phyloP scores from a whole-genome alignment of 768 basidiomycete species.

The Tricholoma terreum region DNA sequence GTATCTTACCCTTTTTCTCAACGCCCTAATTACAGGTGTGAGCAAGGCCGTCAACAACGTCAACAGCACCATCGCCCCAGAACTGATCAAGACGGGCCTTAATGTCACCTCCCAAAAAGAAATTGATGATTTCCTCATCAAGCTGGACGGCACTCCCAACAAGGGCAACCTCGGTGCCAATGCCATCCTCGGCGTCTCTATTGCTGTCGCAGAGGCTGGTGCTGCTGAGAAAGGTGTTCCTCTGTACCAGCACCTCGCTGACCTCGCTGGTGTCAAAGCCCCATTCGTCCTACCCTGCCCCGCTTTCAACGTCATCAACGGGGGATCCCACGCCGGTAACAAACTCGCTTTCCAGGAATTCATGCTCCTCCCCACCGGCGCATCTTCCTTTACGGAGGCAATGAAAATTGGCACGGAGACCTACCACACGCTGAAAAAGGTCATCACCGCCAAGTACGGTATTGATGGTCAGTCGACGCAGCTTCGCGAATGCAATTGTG shows the following conservation, averaged over 20 bases:
- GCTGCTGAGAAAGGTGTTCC: slow-evolving; percentile 95
- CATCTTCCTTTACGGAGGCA: slow-evolving; percentile 88
- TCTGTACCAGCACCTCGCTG: slow-evolving; percentile 94
- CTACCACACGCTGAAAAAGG: slow-evolving; percentile 97
- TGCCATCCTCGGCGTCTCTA: slow-evolving; percentile 97
- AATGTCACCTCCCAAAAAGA: slow-evolving; percentile 90
- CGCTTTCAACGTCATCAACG: slow-evolving; percentile 99
- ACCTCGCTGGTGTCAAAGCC: slow-evolving; percentile 91
- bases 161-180: slow-evolving; percentile 99
- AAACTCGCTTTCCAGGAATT: slow-evolving; percentile 99
- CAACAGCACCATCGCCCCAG: slow-evolving; percentile 87
- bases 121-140: slow-evolving; percentile 97
- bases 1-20: slow-evolving; percentile 5
- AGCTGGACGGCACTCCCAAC: slow-evolving; percentile 95
- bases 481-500: slow-evolving; percentile 1
- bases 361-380: slow-evolving; percentile 97
- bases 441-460: slow-evolving; percentile 98
- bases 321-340: slow-evolving; percentile 99
- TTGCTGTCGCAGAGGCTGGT: slow-evolving; percentile 90
- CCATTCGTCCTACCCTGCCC: slow-evolving; percentile 92
- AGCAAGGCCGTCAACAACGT: slow-evolving; percentile 92
- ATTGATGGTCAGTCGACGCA: slow-evolving; percentile 74
- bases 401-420: slow-evolving; percentile 99
- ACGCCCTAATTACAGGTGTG: slow-evolving; percentile 65
- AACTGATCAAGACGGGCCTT: slow-evolving; percentile 79